Base-by-base conservation (phyloP, 495 filamentous ascomycete genomes). In the Penicillium dipodomyicola region DNA sequence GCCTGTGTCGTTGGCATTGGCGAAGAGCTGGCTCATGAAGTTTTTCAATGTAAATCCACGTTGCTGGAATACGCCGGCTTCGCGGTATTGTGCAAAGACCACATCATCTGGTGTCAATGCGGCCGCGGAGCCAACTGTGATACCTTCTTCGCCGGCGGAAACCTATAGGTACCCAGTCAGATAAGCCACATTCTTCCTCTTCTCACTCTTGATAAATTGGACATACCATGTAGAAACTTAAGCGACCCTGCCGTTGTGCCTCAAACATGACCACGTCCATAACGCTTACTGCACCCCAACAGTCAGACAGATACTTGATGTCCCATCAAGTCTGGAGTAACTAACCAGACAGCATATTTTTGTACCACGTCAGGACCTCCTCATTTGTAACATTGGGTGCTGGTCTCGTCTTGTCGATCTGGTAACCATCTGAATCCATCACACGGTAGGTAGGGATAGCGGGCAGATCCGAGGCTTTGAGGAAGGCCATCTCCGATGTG, bases 211-310 rank as follows among this genome's bases (percentile, higher is more conserved):
- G 1, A 1, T 0, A 4, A 7, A 10, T 12, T 20, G 1, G n/a
- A 45, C 59, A 39, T 77, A 85, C 92, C 91, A 99, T 97, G 65
- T 97, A 99, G 74, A 99, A 99, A 69, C 86, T 92, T 47, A 99
- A 68, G 9, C 91, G 82, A 37, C 92, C 87, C 63, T 90, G 87
- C 47, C 88, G 69, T 60, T 90, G 87, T 15, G 90, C 90, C 67
- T 97, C 89, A 64, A 91, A 94, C 91, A 96, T 95, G 57, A 97
- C 87, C 40, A 92, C 70, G 67, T 97, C 92, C 91, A 97, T 94
- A 57, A 96, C 87, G 61, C 86, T 93, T 54, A 97, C 86, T 80
- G 47, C 42, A 37, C 4, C 23, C 42, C 22, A 14, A 57, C 61
- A 68, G 62, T 32, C 10, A 49, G 45, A 10, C 10, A 49, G 45